Evolutionary conservation across 163 green algal species (phyloP).

Genomic region (Chlorella variabilis): DNA sequence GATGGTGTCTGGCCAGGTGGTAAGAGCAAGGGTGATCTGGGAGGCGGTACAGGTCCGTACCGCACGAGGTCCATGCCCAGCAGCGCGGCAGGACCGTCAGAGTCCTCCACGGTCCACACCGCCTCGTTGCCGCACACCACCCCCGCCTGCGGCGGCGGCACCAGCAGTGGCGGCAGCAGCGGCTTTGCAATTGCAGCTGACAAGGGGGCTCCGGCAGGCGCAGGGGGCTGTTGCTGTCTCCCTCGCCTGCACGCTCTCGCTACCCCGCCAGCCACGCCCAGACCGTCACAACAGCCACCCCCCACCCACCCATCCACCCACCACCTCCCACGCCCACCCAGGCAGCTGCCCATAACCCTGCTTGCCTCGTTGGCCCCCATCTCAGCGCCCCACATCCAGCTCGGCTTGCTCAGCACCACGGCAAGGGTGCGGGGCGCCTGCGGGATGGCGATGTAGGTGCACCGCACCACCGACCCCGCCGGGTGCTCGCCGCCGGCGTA

Average conservation of each 20-base stretch:
- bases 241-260: too few species aligned
- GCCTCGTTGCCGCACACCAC: conserved; percentile 45
- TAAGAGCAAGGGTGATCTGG: too few species aligned
- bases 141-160: neutral
- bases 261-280: too few species aligned
- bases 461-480: neutral
- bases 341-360: neutral
- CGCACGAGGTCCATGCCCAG: conserved; percentile 46
- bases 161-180: neutral
- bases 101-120: conserved; percentile 37
- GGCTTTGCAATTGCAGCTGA: neutral
- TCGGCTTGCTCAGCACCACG: conserved; percentile 37
- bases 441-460: conserved; percentile 41
- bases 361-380: conserved; percentile 43
- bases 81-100: conserved; percentile 22
- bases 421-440: conserved; percentile 15
- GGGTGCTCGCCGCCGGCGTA: neutral
- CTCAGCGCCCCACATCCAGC: conserved; percentile 47
- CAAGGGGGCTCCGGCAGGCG: too few species aligned
- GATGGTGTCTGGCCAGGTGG: too few species aligned
- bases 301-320: too few species aligned
- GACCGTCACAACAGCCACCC: too few species aligned
- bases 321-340: too few species aligned
- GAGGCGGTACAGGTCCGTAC: neutral
- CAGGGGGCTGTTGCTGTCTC: too few species aligned